These are phyloP conservation scores for Linum trigynum DNA, from an alignment of 345 rosid genomes.

Conservation along the genomic window DNA sequence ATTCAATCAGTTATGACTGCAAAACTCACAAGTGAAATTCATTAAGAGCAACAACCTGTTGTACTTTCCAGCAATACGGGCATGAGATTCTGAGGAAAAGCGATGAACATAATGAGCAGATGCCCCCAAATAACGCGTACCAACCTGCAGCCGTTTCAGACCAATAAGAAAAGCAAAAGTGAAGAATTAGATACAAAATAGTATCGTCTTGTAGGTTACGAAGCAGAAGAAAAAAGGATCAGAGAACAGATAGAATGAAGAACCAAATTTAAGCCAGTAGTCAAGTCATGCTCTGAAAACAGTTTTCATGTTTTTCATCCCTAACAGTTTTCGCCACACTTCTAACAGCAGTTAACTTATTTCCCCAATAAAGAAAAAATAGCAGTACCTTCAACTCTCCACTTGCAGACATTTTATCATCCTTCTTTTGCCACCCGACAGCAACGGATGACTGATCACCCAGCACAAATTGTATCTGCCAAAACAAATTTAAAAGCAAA, in stretches of 20 bases:
- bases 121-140: constrained; percentile 60
- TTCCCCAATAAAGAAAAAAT: background rate
- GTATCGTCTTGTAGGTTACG: background rate
- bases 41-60: constrained; percentile 49
- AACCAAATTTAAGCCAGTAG: background rate
- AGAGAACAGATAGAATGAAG: background rate
- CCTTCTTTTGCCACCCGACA: constrained; percentile 83
- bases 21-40: background rate
- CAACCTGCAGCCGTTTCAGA: constrained; percentile 40
- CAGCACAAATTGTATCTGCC: constrained; percentile 66
- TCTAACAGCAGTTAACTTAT: too few relatives aligned
- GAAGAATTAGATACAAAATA: background rate
- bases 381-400: constrained; percentile 63
- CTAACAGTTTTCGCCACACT: background rate
- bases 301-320: background rate
- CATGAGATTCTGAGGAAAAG: constrained; percentile 76
- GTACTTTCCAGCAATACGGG: constrained; percentile 62
- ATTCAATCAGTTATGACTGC: background rate
- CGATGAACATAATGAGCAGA: constrained; percentile 65
- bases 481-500: constrained; percentile 11
- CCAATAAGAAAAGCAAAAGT: background rate
- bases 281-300: background rate
- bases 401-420: constrained; percentile 58
- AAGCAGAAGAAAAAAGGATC: background rate
- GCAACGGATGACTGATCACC: constrained; percentile 68